These are phyloP conservation scores for Nepenthes gracilis DNA, from an alignment of 148 eudicot species.

Conservation along the genomic window DNA sequence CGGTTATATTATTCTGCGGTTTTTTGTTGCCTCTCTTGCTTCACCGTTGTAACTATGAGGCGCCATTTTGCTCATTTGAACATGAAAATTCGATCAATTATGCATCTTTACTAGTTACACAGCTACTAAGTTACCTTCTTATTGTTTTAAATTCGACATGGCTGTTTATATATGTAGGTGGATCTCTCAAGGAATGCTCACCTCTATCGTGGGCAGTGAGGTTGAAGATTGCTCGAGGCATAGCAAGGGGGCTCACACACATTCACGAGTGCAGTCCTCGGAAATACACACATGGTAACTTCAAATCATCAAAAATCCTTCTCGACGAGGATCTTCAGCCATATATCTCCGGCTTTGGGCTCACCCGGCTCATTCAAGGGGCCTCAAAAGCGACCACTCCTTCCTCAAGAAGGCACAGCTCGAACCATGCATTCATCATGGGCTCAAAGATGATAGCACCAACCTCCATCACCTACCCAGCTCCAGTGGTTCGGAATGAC, in stretches of 20 bases:
- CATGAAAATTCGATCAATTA: too few species aligned
- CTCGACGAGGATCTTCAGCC: slow-evolving; percentile 77
- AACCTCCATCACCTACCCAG: slow-evolving; percentile 30
- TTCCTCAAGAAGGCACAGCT: slow-evolving; percentile 20
- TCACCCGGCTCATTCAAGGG: slow-evolving; percentile 44
- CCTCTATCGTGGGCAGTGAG: slow-evolving; percentile 76
- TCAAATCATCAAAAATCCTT: slow-evolving; percentile 83
- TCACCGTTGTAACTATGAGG: too few species aligned
- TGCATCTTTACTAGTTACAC: too few species aligned
- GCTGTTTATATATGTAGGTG: slow-evolving; percentile 25
- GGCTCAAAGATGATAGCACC: slow-evolving; percentile 29
- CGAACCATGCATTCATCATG: slow-evolving; percentile 17
- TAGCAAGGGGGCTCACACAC: slow-evolving; percentile 63
- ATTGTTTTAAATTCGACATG: too few species aligned
- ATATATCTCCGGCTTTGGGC: slow-evolving; percentile 76
- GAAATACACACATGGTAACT: slow-evolving; percentile 66
- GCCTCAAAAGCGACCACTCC: slow-evolving; percentile 25
- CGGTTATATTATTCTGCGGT: too few species aligned
- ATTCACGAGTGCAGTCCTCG: slow-evolving; percentile 87
- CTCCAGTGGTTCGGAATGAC: slow-evolving; percentile 57
- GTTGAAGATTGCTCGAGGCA: slow-evolving; percentile 58
- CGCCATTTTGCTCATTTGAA: too few species aligned
- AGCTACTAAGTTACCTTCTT: neutral
- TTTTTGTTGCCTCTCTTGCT: too few species aligned
- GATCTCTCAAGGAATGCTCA: slow-evolving; percentile 36